Evolutionary conservation across 2,329 filamentous ascomycete genomes (phyloP), one percentile per base, ranked within the genome.

Genomic region (Diaporthe vaccinii): DNA sequence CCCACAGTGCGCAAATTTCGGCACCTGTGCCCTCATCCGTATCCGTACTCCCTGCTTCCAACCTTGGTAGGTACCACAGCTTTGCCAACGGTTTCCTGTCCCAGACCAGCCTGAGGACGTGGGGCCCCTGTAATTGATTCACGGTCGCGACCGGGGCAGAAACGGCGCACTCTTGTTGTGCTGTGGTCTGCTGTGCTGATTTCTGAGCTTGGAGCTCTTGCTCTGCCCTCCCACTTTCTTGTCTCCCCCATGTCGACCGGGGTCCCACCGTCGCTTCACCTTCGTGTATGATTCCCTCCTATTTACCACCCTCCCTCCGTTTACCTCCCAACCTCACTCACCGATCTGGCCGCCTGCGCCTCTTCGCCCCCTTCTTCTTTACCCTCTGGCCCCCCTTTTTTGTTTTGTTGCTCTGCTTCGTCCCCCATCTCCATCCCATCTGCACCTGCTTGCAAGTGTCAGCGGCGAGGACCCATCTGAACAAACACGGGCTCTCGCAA

Each of bases 381-480:
- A 51, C 62, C 39, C 61, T 74, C 39, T 41, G 44, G 22, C 72
- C 57, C 74, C 55, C 39, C 25, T 51, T 55, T 59, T 51, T 70
- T 59, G 51, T 61, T 71, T 59, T 44, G 17, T 69, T 36, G 36
- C 39, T 57, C 28, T 72, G 44, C 31, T 36, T 46, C 46, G 34
- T 53, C 62, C 65, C 58, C 36, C 62, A 31, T 62, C 67, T 76
- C 58, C 58, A 68, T 58, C 70, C 62, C 49, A 70, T 57, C 62
- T 70, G 62, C 72, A 70, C 72, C 72, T 69, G 72, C 72, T 71
- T 74, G 72, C 72, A 75, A 75, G 74, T 73, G 74, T 62, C 74
- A 67, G 49, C 46, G 57, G 49, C 69, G 59, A 67, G 70, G 51
- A 51, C 34, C 51, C 61, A 68, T 73, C 36, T 31, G 10, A 55